These are phyloP conservation scores for Leishmania lainsoni DNA, from an alignment of 208 protist genomes.

Conservation along the genomic window DNA sequence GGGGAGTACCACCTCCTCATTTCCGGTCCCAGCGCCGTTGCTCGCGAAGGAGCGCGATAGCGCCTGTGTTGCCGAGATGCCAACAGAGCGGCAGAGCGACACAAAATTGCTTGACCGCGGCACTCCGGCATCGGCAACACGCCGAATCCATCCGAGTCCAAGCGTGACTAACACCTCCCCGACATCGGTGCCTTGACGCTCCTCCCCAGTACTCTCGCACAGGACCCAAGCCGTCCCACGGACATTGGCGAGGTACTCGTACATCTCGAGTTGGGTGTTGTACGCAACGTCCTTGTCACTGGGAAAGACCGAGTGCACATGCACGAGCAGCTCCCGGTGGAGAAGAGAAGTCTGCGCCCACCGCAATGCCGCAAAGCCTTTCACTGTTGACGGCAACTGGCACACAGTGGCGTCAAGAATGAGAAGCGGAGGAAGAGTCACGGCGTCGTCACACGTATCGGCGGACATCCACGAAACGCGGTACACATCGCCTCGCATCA, in stretches of 20 bases:
- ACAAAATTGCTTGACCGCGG: slow-evolving; percentile 43
- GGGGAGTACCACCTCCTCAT: too few relatives aligned
- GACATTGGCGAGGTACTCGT: slow-evolving; percentile 46
- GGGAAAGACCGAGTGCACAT: slow-evolving; percentile 48
- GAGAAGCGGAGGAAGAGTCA: slow-evolving; percentile 30
- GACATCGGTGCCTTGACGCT: slow-evolving; percentile 20
- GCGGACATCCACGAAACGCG: slow-evolving; percentile 41
- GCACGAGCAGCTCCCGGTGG: slow-evolving; percentile 36
- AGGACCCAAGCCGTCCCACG: slow-evolving; percentile 24
- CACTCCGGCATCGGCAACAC: slow-evolving; percentile 35
- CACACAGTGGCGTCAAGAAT: slow-evolving; percentile 55
- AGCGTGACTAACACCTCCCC: slow-evolving; percentile 29
- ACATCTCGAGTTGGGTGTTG: slow-evolving; percentile 49
- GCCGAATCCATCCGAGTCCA: slow-evolving; percentile 38
- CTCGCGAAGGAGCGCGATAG: background rate
- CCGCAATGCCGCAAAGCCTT: slow-evolving; percentile 40
- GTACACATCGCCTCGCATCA: slow-evolving; percentile 59
- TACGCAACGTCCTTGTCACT: slow-evolving; percentile 53
- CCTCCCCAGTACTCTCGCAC: background rate
- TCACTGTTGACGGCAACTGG: slow-evolving; percentile 26
- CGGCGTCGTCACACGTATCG: background rate
- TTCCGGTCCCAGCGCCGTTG: background rate
- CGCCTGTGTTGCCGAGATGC: background rate
- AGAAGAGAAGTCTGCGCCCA: slow-evolving; percentile 57
- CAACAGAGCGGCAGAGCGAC: slow-evolving; percentile 13